Conservation (phyloP, 495 filamentous ascomycete genomes). For the Xylaria castorea region DNA sequence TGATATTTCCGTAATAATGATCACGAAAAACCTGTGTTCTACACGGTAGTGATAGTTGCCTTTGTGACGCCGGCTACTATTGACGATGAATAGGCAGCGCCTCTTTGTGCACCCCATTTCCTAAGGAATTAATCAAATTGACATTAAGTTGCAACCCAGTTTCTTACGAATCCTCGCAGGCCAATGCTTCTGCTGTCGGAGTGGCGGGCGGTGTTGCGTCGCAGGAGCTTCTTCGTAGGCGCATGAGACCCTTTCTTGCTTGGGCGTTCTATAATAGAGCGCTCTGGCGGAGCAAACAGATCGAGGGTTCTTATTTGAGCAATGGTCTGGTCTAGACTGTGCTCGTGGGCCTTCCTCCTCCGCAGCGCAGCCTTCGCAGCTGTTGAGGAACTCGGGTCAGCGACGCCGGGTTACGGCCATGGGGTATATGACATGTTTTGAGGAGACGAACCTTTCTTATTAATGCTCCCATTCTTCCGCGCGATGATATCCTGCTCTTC, state of each 20-base stretch:
- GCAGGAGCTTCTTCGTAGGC: not conserved
- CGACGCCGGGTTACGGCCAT: not conserved
- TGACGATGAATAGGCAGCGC: not conserved
- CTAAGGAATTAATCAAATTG: not conserved
- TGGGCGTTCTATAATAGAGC: not conserved
- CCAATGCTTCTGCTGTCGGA: not conserved
- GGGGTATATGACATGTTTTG: constrained; percentile 27
- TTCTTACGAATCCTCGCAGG: not conserved
- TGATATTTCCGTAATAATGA: not conserved
- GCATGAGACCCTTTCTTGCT: not conserved
- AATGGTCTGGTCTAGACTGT: constrained; percentile 86
- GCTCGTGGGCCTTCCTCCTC: constrained; percentile 92
- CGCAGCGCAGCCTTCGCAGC: constrained; percentile 89
- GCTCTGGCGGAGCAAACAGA: constrained; percentile 36
- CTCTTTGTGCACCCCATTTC: not conserved
- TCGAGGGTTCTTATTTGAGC: constrained; percentile 91
- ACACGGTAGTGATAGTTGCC: not conserved
- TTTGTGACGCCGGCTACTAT: not conserved
- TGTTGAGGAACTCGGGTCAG: constrained; percentile 42
- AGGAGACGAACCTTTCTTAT: constrained; percentile 79
- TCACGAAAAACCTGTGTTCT: not conserved
- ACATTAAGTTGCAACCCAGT: not conserved
- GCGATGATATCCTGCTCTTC: constrained; percentile 90
- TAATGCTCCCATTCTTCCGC: constrained; percentile 83
- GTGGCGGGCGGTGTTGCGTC: not conserved